Conservation (phyloP, 352 stramenopile genomes). For the Elongisporangium undulatum region DNA sequence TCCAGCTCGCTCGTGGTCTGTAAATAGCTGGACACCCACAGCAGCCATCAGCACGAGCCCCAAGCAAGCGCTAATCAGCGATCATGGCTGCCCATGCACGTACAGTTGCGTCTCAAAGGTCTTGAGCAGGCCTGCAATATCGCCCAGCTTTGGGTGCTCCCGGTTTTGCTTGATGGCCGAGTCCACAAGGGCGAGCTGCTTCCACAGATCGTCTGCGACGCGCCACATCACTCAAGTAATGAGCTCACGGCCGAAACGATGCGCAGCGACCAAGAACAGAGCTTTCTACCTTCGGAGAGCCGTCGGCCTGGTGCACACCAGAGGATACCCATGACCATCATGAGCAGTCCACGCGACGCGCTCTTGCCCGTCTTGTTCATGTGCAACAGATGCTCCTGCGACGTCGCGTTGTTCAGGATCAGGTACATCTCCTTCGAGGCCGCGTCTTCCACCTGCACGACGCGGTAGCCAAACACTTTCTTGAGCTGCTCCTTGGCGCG, state of each 20-base stretch:
- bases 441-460: slow-evolving; percentile 66
- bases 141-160: slow-evolving; percentile 65
- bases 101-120: slow-evolving; percentile 79
- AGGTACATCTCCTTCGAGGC: slow-evolving; percentile 70
- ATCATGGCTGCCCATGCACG: slow-evolving; percentile 10
- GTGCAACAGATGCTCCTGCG: slow-evolving; percentile 66
- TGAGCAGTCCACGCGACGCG: slow-evolving; percentile 59
- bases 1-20: slow-evolving; percentile 66
- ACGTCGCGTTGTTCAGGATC: slow-evolving; percentile 65
- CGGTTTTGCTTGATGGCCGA: slow-evolving; percentile 47
- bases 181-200: slow-evolving; percentile 64
- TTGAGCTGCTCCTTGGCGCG: slow-evolving; percentile 76
- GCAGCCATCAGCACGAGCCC: not conserved
- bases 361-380: slow-evolving; percentile 76
- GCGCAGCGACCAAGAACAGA: not conserved
- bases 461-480: slow-evolving; percentile 68
- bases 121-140: slow-evolving; percentile 68
- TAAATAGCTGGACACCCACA: slow-evolving; percentile 51
- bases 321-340: slow-evolving; percentile 79
- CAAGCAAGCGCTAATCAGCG: not conserved
- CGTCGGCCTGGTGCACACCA: slow-evolving; percentile 65
- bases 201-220: slow-evolving; percentile 72
- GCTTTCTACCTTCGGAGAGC: slow-evolving; percentile 58
- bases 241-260: not conserved
- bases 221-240: not conserved